Base-by-base conservation (phyloP, 805 yeast genomes). In the Suhomyces pyralidae region DNA sequence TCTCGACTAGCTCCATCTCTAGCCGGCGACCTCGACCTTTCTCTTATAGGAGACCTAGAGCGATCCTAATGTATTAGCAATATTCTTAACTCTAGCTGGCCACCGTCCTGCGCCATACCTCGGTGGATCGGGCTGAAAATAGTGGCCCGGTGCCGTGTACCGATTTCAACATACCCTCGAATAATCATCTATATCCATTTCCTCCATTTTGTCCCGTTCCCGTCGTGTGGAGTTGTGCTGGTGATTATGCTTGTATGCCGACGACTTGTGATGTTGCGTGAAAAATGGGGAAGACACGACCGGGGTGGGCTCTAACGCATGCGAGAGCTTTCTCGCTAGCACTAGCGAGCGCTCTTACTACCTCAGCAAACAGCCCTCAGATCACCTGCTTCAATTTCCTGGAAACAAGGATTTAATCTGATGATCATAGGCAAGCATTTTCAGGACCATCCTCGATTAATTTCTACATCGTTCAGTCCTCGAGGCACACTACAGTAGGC, bases 171-270 rank as follows among this genome's bases (percentile, higher is more conserved):
- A 68, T 79, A 81, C 85, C 68, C 84, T 81, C 65, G 82, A 73
- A 61, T 80, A 80, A 58, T 81, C 84, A 64, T 83, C 88, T 57
- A 81, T 76, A 59, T 83, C 88, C 84, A 83, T 82, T 51, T 71
- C 77, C 53, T 82, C 86, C 86, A 82, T 81, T 52, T 55, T 64
- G 52, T 14, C 19, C n/a, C 26, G 34, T 30, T 10, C 32, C 49
- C 15, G 22, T 17, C 49, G 28, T 20, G 8, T 36, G 19, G 14
- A 14, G 9, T 8, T 7, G 20, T 38, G 24, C 42, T 38, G 42
- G 24, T 15, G 42, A 12, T 32, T 32, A 17, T 32, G 17, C 17
- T 32, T 32, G 17, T 32, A 32, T 1, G 15, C 36, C 36, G 36
- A 32, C 36, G 36, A 32, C 17, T 32, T 44, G 32, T 44, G 32